Evolutionary conservation across 1,284 basidiomycete genomes (phyloP).

Genomic region (Cronartium ribicola): DNA sequence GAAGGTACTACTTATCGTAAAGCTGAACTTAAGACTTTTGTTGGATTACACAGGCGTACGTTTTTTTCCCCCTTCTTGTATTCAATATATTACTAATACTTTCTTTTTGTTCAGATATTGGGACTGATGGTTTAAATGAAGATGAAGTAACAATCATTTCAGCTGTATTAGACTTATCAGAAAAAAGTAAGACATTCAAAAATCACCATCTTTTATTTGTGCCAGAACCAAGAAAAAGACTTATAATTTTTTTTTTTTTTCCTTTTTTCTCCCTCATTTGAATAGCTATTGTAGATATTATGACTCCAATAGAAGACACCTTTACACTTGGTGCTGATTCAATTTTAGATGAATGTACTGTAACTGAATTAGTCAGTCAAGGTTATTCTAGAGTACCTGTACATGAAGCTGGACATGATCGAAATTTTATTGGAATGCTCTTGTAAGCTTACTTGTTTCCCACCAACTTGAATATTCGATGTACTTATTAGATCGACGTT

Average conservation of each 20-base stretch:
- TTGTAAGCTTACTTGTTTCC: constrained; percentile 52
- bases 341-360: constrained; percentile 53
- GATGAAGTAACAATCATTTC: constrained; percentile 52
- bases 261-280: background rate
- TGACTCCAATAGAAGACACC: constrained; percentile 55
- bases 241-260: constrained; percentile 16
- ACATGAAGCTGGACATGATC: constrained; percentile 68
- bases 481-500: background rate
- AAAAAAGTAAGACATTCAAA: constrained; percentile 9
- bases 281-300: constrained; percentile 50
- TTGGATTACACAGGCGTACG: constrained; percentile 52
- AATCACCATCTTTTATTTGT: background rate
- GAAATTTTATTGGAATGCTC: constrained; percentile 79
- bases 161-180: constrained; percentile 34
- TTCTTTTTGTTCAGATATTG: constrained; percentile 44
- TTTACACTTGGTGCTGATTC: constrained; percentile 54
- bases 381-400: constrained; percentile 94
- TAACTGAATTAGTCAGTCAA: constrained; percentile 49
- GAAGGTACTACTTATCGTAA: constrained; percentile 53
- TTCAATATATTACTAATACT: background rate
- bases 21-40: constrained; percentile 53
- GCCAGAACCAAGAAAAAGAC: constrained; percentile 43
- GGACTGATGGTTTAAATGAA: constrained; percentile 51
- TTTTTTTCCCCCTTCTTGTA: background rate
- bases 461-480: background rate